Base-by-base conservation (phyloP, 495 filamentous ascomycete genomes). In the Hypoxylon crocopeplum region DNA sequence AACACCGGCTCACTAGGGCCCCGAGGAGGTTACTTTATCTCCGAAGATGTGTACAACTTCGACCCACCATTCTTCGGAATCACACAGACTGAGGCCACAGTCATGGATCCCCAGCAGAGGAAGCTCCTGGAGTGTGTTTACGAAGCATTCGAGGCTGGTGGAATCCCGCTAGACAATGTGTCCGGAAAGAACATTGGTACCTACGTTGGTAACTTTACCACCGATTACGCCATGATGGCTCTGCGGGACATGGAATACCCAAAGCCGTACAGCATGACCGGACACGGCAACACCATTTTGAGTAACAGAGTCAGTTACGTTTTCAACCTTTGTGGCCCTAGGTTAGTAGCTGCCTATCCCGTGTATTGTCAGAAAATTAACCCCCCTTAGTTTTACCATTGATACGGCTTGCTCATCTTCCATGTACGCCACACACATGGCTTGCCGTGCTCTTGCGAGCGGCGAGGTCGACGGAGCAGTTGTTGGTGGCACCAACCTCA, bases 141-240 rank as follows among this genome's bases (percentile, higher is more conserved):
- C 36, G 71, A 84, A 46, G 73, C 77, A 1, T 5, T 53, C 15
- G 49, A 53, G 16, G 40, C 44, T n/a, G 38, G 38, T 17, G 49
- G 49, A n/a, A n/a, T 38, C 1, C 30, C 59, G 0, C 37, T 59
- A 0, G 85, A 89, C 0, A 84, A 83, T 1, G 85, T 89, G 1
- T 85, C 73, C 57, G 83, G 89, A 8, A 82, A 89, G 66, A 79
- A 88, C 7, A 86, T 91, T 29, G 90, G 90, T 5, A 29, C 36
- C 7, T 67, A 39, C 19, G 40, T 54, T 5, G 49, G 45, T 4
- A 39, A 59, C 21, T 77, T 76, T 39, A 73, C 74, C 24, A 60
- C 56, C 0, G 74, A 77, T 50, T 75, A 76, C 46, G 57, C 65
- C 5, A 60, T 68, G 22, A 66, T 59, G 16, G 71, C 74, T 41